Base-by-base conservation (phyloP, 2,329 filamentous ascomycete genomes). In the Septoria linicola region DNA sequence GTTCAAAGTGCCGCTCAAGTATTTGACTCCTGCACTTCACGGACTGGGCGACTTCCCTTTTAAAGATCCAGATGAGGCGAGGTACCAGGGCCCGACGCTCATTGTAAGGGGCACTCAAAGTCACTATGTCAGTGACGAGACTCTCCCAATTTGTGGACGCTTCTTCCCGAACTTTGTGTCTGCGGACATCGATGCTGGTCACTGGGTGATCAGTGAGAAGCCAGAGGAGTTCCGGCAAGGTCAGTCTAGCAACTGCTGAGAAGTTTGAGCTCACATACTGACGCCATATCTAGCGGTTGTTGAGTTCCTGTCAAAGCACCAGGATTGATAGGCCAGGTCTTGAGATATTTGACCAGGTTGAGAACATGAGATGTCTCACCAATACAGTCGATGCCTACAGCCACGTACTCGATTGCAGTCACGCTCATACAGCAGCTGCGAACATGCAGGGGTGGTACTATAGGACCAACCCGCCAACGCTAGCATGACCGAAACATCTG, bases 201-300 rank as follows among this genome's bases (percentile, higher is more conserved):
- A 95, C 69, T 95, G 89, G 89, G 75, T 95, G 4, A 90, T 92
- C 56, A 89, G 87, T n/a, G 89, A 95, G 74, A 85, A 89, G 62
- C 89, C 89, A 0, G 83, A 89, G 65, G 83, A 77, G 8, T 95
- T 95, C 59, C 81, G 84, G 65, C 74, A 80, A 76, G 84, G 88
- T 89, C 67, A 68, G 79, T 66, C 13, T 21, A 13, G 4, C 31
- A 34, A n/a, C 11, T 21, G 8, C 14, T 19, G 37, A 34, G 13
- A 2, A 5, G 13, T 19, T 44, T 16, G 8, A 31, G 10, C 36
- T n/a, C 43, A 1, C 32, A 21, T 49, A 45, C 51, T 60, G 35
- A 59, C 27, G 13, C 13, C 20, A 11, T 3, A 49, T 30, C 25
- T 56, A 85, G 83, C 77, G 57, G 83, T 86, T 8, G 76, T 84